These are phyloP conservation scores for Leccinum ponderosum DNA, from an alignment of 1,284 basidiomycete species.

Conservation along the genomic window DNA sequence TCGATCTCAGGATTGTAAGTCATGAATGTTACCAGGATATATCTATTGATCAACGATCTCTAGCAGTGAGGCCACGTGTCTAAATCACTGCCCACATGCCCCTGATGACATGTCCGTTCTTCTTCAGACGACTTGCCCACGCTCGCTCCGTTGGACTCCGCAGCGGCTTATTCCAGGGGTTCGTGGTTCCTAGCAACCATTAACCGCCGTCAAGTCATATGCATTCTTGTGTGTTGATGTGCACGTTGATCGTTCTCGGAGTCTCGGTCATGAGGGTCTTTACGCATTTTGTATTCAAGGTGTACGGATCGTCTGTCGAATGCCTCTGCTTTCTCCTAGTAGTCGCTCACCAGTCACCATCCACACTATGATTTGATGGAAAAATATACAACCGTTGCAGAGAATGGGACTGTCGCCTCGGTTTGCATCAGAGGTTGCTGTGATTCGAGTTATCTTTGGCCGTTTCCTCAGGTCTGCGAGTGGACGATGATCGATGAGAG, in stretches of 20 bases:
- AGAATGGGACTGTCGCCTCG: too few relatives aligned
- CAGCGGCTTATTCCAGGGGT: background rate
- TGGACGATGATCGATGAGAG: too few relatives aligned
- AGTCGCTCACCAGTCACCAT: too few relatives aligned
- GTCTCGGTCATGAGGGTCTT: conserved; percentile 47
- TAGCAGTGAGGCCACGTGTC: conserved; percentile 40
- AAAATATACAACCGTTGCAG: too few relatives aligned
- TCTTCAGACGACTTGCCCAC: conserved; percentile 44
- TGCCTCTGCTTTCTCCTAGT: too few relatives aligned
- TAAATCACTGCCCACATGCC: conserved; percentile 7
- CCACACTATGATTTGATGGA: too few relatives aligned
- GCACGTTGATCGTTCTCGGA: conserved; percentile 52
- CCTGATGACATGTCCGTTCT: background rate
- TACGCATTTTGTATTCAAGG: conserved; percentile 70
- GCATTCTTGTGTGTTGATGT: conserved; percentile 38
- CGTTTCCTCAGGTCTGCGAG: too few relatives aligned
- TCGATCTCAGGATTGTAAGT: too few relatives aligned
- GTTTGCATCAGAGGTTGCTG: too few relatives aligned
- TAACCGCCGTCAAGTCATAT: conserved; percentile 55
- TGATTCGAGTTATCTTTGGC: too few relatives aligned
- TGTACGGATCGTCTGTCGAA: conserved; percentile 15
- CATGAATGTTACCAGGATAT: too few relatives aligned
- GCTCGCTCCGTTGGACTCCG: conserved; percentile 47
- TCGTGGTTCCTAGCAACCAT: conserved; percentile 52
- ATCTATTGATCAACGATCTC: too few relatives aligned